These are phyloP conservation scores for Micromonas pusilla DNA, from an alignment of 139 green algal species.

Conservation along the genomic window DNA sequence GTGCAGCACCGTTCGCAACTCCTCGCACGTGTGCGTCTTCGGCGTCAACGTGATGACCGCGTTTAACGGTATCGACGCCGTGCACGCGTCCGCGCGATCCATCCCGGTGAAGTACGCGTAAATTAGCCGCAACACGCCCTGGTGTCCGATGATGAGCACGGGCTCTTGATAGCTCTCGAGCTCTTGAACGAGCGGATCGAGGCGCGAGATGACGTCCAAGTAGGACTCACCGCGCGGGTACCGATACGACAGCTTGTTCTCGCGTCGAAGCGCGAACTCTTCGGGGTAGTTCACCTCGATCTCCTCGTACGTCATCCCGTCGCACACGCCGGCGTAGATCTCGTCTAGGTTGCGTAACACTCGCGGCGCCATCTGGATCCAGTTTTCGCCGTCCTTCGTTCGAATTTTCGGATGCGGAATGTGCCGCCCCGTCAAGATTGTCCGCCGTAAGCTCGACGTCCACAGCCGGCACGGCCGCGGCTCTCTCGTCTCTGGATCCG, in stretches of 20 bases:
- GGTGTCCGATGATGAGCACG: slow-evolving; percentile 44
- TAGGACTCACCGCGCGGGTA: slow-evolving; percentile 51
- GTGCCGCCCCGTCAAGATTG: slow-evolving; percentile 63
- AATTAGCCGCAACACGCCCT: slow-evolving; percentile 42
- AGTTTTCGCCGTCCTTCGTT: slow-evolving; percentile 2
- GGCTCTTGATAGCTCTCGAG: slow-evolving; percentile 37
- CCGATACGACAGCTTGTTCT: slow-evolving; percentile 42
- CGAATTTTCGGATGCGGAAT: slow-evolving; percentile 28
- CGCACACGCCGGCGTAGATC: slow-evolving; percentile 48
- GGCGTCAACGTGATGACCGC: slow-evolving; percentile 35
- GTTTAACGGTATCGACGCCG: slow-evolving; percentile 40
- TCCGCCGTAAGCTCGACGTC: slow-evolving; percentile 84
- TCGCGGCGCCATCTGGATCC: slow-evolving; percentile 31
- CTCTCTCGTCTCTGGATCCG: slow-evolving; percentile 13
- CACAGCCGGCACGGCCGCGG: slow-evolving; percentile 42
- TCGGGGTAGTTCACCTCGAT: slow-evolving; percentile 41
- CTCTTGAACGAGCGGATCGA: slow-evolving; percentile 35
- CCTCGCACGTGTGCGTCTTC: slow-evolving; percentile 11
- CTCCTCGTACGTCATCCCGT: slow-evolving; percentile 51
- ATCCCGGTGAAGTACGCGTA: slow-evolving; percentile 50
- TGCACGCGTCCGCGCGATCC: slow-evolving; percentile 26
- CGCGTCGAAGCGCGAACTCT: slow-evolving; percentile 32
- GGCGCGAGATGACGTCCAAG: slow-evolving; percentile 46
- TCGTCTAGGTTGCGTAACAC: slow-evolving; percentile 42
- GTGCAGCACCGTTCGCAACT: background rate